phyloP scores from a whole-genome alignment of 441 rosid species.

The Jatropha podagrica region DNA sequence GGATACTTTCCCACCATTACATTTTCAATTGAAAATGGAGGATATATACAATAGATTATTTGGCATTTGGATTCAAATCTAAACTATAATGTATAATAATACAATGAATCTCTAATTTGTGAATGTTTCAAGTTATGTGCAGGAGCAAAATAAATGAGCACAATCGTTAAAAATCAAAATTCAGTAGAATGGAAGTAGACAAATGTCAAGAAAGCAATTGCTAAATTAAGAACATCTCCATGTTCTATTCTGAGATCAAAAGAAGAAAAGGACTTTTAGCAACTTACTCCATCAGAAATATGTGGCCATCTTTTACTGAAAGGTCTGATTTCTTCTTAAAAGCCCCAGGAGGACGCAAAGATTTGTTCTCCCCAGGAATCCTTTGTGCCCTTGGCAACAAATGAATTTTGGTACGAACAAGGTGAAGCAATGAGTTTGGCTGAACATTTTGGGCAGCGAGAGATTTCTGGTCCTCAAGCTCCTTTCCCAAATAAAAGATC shows the following conservation, averaged over 20 bases:
- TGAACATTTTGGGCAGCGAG: conserved; percentile 83
- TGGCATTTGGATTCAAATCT: background rate
- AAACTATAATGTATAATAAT: background rate
- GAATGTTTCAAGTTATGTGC: background rate
- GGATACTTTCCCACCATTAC: background rate
- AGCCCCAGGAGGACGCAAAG: conserved; percentile 97
- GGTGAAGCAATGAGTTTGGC: conserved; percentile 93
- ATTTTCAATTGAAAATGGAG: background rate
- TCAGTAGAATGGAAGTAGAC: background rate
- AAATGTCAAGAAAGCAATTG: background rate
- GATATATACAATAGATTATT: background rate
- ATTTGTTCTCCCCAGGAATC: conserved; percentile 89
- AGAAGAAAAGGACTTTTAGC: background rate
- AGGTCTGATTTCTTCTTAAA: conserved; percentile 99
- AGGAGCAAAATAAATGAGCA: background rate
- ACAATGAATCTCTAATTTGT: background rate
- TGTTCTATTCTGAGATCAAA: background rate
- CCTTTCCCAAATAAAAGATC: conserved; percentile 81
- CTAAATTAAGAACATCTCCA: background rate
- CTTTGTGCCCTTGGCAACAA: conserved; percentile 84
- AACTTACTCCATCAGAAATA: conserved; percentile 96
- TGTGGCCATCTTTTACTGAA: conserved; percentile 94
- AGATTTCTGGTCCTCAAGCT: conserved; percentile 82
- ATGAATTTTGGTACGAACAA: conserved; percentile 86
- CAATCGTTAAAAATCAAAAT: background rate